These are phyloP conservation scores for Microbotryum lychnidis-dioicae DNA, from an alignment of 1,284 basidiomycete species.

Conservation along the genomic window DNA sequence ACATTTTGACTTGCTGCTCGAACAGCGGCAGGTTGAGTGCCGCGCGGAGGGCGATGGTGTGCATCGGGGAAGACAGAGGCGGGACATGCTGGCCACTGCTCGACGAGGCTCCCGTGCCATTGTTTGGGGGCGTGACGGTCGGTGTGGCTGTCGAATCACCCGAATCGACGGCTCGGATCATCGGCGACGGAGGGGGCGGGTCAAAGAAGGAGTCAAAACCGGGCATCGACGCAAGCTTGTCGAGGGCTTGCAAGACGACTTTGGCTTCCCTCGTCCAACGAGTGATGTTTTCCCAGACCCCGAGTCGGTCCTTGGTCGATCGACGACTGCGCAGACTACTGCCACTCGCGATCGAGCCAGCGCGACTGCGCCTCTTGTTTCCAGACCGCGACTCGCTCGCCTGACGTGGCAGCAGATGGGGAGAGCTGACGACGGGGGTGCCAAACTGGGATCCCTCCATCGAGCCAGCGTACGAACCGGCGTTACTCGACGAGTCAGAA, in stretches of 20 bases:
- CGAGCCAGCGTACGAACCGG: too few species aligned
- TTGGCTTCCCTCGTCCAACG: conserved; percentile 38
- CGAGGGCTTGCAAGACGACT: conserved; percentile 39
- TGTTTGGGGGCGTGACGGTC: conserved; percentile 10
- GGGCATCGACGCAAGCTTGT: conserved; percentile 26
- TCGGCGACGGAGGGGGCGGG: background rate
- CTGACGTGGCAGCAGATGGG: conserved; percentile 16
- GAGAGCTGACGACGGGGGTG: conserved; percentile 18
- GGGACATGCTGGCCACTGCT: conserved; percentile 4
- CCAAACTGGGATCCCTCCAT: conserved; percentile 8
- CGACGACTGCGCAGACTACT: background rate
- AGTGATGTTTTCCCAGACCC: conserved; percentile 37
- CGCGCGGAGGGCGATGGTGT: conserved; percentile 26
- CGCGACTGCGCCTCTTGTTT: conserved; percentile 26
- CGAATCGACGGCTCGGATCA: conserved; percentile 3
- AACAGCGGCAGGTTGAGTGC: conserved; percentile 59
- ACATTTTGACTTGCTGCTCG: conserved; percentile 55
- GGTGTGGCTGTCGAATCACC: background rate
- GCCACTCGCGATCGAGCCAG: background rate
- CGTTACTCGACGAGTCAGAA: conserved; percentile 14
- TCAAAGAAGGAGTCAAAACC: conserved; percentile 23
- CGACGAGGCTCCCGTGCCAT: background rate
- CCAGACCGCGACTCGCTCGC: conserved; percentile 23
- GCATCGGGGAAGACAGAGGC: conserved; percentile 12
- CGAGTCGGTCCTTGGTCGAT: conserved; percentile 22